phyloP scores from a whole-genome alignment of 148 eudicot species.

The Rhododendron mucronatum region DNA sequence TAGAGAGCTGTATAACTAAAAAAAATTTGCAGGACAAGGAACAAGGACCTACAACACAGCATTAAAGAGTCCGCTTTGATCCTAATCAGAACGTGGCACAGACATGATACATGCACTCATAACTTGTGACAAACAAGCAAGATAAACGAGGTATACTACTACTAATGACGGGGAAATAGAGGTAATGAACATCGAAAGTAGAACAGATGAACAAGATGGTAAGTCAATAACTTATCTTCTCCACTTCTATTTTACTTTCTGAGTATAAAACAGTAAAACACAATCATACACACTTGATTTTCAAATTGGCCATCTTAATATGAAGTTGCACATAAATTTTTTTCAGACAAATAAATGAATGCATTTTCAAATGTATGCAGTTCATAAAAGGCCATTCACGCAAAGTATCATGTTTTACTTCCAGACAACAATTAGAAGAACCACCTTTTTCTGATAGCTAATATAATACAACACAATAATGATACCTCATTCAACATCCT shows the following conservation, averaged over 20 bases:
- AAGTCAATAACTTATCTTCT: not conserved
- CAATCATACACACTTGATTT: not conserved
- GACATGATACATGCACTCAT: not conserved
- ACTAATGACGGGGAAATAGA: not conserved
- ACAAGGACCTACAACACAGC: not conserved
- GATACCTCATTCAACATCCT: slow-evolving; percentile 57
- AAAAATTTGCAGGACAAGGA: not conserved
- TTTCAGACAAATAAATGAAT: not conserved
- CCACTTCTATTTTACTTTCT: not conserved
- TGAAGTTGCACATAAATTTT: not conserved
- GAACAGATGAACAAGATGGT: not conserved
- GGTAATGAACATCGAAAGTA: not conserved
- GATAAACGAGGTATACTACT: not conserved
- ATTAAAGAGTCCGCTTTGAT: not conserved
- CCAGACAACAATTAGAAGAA: not conserved
- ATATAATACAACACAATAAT: not conserved
- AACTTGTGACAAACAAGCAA: not conserved
- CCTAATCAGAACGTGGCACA: not conserved
- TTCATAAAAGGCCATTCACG: not conserved
- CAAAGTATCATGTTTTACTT: not conserved
- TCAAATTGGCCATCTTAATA: not conserved
- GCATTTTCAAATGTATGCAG: not conserved
- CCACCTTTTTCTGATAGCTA: not conserved
- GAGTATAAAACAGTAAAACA: not conserved
- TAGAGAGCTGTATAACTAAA: not conserved